These are phyloP conservation scores for Ceratobasidium sp. DNA, from an alignment of 1,284 basidiomycete genomes.

Conservation along the genomic window DNA sequence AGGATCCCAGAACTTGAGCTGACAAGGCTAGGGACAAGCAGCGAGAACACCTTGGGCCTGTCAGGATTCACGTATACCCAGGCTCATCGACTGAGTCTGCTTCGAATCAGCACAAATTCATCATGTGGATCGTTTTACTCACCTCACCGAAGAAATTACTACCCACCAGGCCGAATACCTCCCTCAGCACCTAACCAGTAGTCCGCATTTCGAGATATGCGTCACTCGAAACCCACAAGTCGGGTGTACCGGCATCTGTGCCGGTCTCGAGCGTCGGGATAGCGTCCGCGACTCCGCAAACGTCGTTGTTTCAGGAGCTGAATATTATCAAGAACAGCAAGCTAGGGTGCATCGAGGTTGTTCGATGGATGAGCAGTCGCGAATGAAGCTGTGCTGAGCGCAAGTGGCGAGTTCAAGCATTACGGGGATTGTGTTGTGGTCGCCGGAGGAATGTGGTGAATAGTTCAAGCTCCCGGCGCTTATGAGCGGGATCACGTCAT, in stretches of 20 bases:
- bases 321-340: no score
- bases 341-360: no score
- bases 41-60: conserved; percentile 88
- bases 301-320: conserved; percentile 70
- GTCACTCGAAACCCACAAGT: conserved; percentile 96
- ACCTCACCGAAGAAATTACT: conserved; percentile 83
- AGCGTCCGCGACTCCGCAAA: conserved; percentile 93
- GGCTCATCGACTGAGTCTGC: conserved; percentile 92
- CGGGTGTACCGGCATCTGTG: conserved; percentile 95
- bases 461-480: no score
- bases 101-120: not conserved
- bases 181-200: conserved; percentile 79
- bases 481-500: no score
- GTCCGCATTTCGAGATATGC: conserved; percentile 96
- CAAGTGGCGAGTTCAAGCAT: no score
- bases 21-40: conserved; percentile 96
- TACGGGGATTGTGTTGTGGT: no score
- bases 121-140: conserved; percentile 48
- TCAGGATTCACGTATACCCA: conserved; percentile 85
- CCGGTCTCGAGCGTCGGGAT: conserved; percentile 92
- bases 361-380: no score
- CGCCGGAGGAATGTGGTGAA: no score
- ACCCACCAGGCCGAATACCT: conserved; percentile 71
- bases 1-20: conserved; percentile 95
- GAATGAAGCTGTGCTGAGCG: no score